Base-by-base conservation (phyloP, 305 asterid species). In the Fraxinus baroniana region DNA sequence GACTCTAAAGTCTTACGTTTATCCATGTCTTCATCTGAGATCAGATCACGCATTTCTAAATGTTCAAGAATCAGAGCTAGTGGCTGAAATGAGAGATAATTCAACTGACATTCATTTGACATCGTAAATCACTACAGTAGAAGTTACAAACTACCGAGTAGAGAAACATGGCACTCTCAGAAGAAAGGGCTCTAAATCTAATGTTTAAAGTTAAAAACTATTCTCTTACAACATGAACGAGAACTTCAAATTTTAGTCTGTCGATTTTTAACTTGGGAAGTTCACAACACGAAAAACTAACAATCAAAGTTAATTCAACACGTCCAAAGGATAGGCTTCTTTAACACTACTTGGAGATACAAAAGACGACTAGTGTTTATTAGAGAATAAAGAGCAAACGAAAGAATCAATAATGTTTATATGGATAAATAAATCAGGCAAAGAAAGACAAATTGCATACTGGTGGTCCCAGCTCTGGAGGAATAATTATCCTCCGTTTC, bases 381-480 rank as follows among this genome's bases (percentile, higher is more conserved):
- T 3, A 72, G 7, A 72, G 46, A 72, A 15, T 7, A 32, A 72
- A 72, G 76, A 15, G 46, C 10, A 72, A 5, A 33, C 6, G 13
- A 72, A 32, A 15, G 24, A 72, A 17, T 72, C 10, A 32, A 33
- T 33, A 15, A 5, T 6, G 4, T 32, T 71, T 71, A 17, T 33
- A 32, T 72, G 46, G 44, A 37, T 33, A 33, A 32, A 32, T 32
- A 71, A 71, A 33, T 32, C 46, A 5, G 79, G 36, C 74, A 68
- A 13, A 74, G 68, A 60, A 2, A 20, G 4, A 52, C 26, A 60
- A 73, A 81, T 80, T 76, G 87, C 98, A 88, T 86, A 96, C 99
- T 0, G 98, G 99, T 76, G 99, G 99, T 77, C 99, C 98, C 74
- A 96, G 90, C 86, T 96, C 99, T 7, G 99, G 99, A 73, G 99